Conservation (phyloP, 495 filamentous ascomycete genomes). For the Aspergillus affinis region DNA sequence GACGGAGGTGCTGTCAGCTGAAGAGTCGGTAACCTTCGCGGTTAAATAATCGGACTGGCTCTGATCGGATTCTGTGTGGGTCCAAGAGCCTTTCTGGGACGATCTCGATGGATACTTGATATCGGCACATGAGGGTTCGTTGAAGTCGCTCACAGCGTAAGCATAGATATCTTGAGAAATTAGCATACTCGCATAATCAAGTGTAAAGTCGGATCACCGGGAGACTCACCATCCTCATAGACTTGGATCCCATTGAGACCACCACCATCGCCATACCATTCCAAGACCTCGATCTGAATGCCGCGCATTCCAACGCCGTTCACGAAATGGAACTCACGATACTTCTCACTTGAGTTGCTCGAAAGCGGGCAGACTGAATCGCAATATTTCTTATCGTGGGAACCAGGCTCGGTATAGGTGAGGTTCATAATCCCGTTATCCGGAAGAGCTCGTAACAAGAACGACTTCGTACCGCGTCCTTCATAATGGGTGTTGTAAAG, state of each 20-base stretch:
- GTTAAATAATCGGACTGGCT: constrained; percentile 77
- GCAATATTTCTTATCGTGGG: constrained; percentile 64
- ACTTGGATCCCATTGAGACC: constrained; percentile 87
- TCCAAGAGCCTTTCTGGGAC: constrained; percentile 73
- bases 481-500: constrained; percentile 87
- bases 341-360: constrained; percentile 57
- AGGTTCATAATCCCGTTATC: constrained; percentile 95
- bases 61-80: constrained; percentile 53
- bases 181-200: constrained; percentile 9
- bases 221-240: constrained; percentile 66
- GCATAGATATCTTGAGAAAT: constrained; percentile 65
- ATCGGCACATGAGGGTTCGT: constrained; percentile 79
- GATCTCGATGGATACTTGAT: constrained; percentile 63
- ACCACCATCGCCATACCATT: constrained; percentile 82
- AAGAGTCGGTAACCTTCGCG: constrained; percentile 57
- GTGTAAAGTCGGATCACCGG: background rate
- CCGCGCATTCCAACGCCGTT: constrained; percentile 83
- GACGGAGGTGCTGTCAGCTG: constrained; percentile 57
- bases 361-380: constrained; percentile 79
- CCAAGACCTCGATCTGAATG: constrained; percentile 83
- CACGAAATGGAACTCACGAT: constrained; percentile 89
- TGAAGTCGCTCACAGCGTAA: constrained; percentile 83
- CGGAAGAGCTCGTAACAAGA: constrained; percentile 77
- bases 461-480: constrained; percentile 83
- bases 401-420: constrained; percentile 76